Evolutionary conservation across 306 rosid genomes (phyloP), one percentile per base, ranked within the genome.

Genomic region (Pyrus communis): DNA sequence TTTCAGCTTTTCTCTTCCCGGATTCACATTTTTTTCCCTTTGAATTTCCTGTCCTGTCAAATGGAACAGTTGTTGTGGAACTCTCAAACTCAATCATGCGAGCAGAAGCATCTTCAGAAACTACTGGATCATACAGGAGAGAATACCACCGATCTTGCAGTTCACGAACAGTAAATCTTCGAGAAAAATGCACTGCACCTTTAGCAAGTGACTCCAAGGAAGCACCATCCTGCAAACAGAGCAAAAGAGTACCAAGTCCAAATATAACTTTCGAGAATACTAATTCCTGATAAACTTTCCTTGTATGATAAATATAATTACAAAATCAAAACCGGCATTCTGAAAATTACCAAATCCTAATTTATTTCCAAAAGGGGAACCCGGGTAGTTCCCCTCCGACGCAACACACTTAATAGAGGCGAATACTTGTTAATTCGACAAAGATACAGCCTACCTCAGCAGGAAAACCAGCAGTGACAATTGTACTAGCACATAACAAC

Each of bases 121-220:
- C 72, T 76, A 73, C 69, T 33, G 93, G 89, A 85, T 91, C 93
- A 70, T 87, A 96, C 71, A 96, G 93, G 73, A 96, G 80, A 84
- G 91, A 82, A 73, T 84, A 57, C 99, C 98, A 96, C 68, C 99
- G 86, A 65, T 96, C 98, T 54, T 88, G 87, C 80, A 96, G 84
- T 69, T 96, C 99, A 62, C 68, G 82, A 75, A 88, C 79, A 77
- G 88, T 84, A 84, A 82, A 96, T 77, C 89, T 91, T 35, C 82
- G 85, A 80, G 99, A 89, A 88, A 96, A 96, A 71, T 87, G 93
- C 77, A 93, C 98, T 4, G 98, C 98, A 15, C 99, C 99, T 83
- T 96, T 96, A 7, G 99, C 98, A 73, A 96, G 97, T 65, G 99
- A 89, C 77, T 96, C 99, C 80, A 96, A 85, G 31, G 99, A 96